Conservation (phyloP, 163 green algal genomes). For the Volvox carteri region DNA sequence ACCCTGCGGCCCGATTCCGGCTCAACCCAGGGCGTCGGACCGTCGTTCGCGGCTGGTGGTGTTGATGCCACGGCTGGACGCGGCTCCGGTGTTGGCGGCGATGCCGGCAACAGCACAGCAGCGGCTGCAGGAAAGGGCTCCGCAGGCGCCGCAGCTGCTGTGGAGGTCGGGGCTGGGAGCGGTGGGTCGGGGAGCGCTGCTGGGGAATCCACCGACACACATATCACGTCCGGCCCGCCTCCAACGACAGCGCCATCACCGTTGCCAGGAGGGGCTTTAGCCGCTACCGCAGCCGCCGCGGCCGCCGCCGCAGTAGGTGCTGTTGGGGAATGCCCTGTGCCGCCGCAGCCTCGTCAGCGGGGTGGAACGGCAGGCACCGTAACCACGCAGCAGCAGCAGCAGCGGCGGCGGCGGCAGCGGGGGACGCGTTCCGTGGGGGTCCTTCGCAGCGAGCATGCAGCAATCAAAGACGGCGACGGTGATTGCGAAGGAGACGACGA, state of each 20-base stretch:
- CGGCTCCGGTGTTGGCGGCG: too few species aligned
- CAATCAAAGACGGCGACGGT: not conserved
- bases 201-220: not conserved
- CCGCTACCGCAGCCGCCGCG: not conserved
- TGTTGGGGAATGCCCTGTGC: not conserved
- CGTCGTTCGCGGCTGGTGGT: too few species aligned
- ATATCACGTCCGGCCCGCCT: not conserved
- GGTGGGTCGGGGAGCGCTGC: not conserved
- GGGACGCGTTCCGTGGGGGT: too few species aligned
- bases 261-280: not conserved
- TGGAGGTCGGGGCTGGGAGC: too few species aligned
- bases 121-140: too few species aligned
- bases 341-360: not conserved
- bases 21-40: too few species aligned
- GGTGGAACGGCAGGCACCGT: not conserved
- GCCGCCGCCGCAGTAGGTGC: not conserved
- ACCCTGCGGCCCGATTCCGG: too few species aligned
- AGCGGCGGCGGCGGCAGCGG: not conserved
- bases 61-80: too few species aligned
- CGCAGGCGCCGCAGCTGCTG: not conserved
- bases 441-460: too few species aligned
- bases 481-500: not conserved
- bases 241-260: not conserved
- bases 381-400: too few species aligned
- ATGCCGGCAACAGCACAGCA: not conserved